These are phyloP conservation scores for Rhizophora mangle DNA, from an alignment of 345 rosid species.

Conservation along the genomic window DNA sequence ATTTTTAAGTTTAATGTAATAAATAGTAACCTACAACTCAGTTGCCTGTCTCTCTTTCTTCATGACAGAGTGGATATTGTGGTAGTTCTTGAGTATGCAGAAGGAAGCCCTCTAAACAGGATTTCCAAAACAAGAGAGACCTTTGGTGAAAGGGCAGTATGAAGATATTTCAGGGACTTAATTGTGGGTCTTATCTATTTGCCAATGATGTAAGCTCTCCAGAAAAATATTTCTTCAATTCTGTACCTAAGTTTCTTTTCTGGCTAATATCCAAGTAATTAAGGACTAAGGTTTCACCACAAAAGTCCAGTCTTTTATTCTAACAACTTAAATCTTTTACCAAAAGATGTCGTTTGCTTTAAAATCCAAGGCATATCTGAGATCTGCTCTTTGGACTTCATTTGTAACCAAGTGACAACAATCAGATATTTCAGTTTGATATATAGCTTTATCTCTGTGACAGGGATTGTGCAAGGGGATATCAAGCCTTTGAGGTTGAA, in stretches of 20 bases:
- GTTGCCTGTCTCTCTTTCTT: background rate
- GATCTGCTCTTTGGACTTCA: no score
- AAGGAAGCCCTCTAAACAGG: background rate
- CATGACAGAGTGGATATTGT: background rate
- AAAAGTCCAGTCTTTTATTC: no score
- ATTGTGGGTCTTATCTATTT: background rate
- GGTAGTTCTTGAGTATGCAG: background rate
- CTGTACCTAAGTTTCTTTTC: background rate
- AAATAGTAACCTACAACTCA: background rate
- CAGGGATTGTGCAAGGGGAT: conserved; percentile 5
- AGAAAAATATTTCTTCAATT: background rate
- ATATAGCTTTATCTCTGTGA: background rate
- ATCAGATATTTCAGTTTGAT: no score
- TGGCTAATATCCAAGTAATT: background rate
- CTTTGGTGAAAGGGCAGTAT: background rate
- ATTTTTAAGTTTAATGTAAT: background rate
- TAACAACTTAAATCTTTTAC: no score
- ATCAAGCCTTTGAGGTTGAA: conserved; percentile 18
- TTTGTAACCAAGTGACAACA: no score
- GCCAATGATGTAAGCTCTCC: background rate
- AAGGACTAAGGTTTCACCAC: no score
- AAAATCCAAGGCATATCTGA: no score
- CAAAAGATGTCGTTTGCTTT: no score
- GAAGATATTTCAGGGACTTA: background rate
- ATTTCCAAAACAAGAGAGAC: background rate